These are phyloP conservation scores for Cryptosporidium baileyi DNA, from an alignment of 169 alveolate genomes.

Conservation along the genomic window DNA sequence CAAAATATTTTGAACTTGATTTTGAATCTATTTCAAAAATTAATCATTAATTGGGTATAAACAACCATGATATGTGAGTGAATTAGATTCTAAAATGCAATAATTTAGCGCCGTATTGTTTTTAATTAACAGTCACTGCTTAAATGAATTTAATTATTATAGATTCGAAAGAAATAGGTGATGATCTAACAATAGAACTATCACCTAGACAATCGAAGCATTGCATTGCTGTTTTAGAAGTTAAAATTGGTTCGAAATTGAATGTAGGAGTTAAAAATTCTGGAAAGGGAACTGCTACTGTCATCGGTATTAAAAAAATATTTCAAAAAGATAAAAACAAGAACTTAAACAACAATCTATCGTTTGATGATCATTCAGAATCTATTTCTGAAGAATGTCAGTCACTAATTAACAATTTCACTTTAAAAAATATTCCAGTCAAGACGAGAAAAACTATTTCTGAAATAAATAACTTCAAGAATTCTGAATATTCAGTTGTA, in stretches of 20 bases:
- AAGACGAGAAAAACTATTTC: constrained; percentile 6
- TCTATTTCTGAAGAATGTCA: not conserved
- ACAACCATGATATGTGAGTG: too few relatives aligned
- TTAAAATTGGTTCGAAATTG: constrained; percentile 27
- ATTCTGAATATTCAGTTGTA: not conserved
- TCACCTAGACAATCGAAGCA: constrained; percentile 55
- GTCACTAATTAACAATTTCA: not conserved
- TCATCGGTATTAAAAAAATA: not conserved
- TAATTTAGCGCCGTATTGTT: too few relatives aligned
- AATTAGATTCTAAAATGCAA: too few relatives aligned
- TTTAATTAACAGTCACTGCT: not conserved
- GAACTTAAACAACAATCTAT: not conserved
- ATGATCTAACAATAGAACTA: constrained; percentile 18
- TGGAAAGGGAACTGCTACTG: constrained; percentile 67
- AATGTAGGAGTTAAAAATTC: constrained; percentile 63
- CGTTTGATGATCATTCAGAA: not conserved
- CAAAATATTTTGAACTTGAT: too few relatives aligned
- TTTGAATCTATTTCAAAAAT: too few relatives aligned
- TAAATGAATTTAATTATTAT: constrained; percentile 51
- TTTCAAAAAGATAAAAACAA: not conserved
- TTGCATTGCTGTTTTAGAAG: constrained; percentile 48
- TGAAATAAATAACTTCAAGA: constrained; percentile 1
- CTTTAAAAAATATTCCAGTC: not conserved
- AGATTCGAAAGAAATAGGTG: constrained; percentile 25
- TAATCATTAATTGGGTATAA: too few relatives aligned